phyloP scores from a whole-genome alignment of 2,329 filamentous ascomycete genomes.

The Trichoderma citrinoviride region DNA sequence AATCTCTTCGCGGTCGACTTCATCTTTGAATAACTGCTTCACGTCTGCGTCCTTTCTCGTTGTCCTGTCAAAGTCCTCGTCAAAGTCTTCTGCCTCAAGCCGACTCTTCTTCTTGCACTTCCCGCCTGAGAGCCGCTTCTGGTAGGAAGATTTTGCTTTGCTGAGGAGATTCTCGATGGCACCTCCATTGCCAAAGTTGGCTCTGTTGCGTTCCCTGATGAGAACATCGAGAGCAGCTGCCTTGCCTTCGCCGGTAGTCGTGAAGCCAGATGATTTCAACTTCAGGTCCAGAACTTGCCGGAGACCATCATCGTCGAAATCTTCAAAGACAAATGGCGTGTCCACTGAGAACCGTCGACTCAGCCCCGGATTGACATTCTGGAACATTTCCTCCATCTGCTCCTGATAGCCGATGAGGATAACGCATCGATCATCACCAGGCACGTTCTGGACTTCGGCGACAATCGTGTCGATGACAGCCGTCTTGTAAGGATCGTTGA shows the following conservation, averaged over 20 bases:
- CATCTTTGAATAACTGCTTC: constrained; percentile 53
- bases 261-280: constrained; percentile 54
- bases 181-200: constrained; percentile 73
- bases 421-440: constrained; percentile 70
- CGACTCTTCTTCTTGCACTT: constrained; percentile 51
- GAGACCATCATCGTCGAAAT: constrained; percentile 61
- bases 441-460: constrained; percentile 66
- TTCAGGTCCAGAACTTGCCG: constrained; percentile 61
- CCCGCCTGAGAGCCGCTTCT: constrained; percentile 29
- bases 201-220: constrained; percentile 56
- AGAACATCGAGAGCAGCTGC: constrained; percentile 59
- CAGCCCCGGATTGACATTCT: constrained; percentile 70
- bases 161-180: constrained; percentile 67
- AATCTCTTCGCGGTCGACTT: constrained; percentile 57
- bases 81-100: constrained; percentile 72
- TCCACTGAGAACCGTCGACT: constrained; percentile 62
- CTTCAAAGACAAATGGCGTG: constrained; percentile 65
- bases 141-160: constrained; percentile 48
- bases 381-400: constrained; percentile 69
- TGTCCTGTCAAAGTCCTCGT: constrained; percentile 58
- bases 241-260: constrained; percentile 50
- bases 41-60: constrained; percentile 45
- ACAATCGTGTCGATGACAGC: constrained; percentile 73
- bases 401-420: constrained; percentile 68
- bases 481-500: constrained; percentile 49